Base-by-base conservation (phyloP, 2,329 filamentous ascomycete species). In the Aspergillus aculeatus region DNA sequence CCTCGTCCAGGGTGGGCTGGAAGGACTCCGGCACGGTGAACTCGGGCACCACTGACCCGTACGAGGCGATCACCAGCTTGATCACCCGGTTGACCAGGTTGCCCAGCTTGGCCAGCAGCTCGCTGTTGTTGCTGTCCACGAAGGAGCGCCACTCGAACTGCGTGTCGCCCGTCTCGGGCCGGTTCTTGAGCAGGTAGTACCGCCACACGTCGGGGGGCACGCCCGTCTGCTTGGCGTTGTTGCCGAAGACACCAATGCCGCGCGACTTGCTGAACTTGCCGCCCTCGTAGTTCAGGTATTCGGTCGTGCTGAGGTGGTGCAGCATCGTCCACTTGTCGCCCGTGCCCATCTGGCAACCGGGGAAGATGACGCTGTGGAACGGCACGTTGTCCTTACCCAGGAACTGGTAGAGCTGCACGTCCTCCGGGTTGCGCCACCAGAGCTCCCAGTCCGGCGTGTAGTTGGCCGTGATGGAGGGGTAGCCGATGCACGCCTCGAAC, bases 201-300 rank as follows among this genome's bases (percentile, higher is more conserved):
- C 93, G 84, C 91, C 92, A 97, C n/a, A 97, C 91, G 63, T 94
- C 91, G 0, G 92, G 82, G 16, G 89, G 85, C 19, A 97, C 84
- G 21, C 92, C 92, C 9, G 92, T 96, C 57, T 96, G 88, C 77
- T 90, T 89, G 50, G 91, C 93, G 69, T 90, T 92, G 78, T 91
- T 93, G 54, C 93, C 93, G 71, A 97, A 97, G 1, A 97, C 93
- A 69, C 93, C 93, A 41, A 97, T 85, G 32, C 90, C 90, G 68
- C 92, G 85, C 54, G 91, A 95, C 78, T 97, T 97, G 73, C 89
- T 93, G 80, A 97, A 97, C 75, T 97, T 97, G 66, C 91, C 91
- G 61, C 86, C 86, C 75, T 95, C 91, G 71, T 95, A 95, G 79
- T 94, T 93, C 65, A 95, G 82, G 69, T 95, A 93, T 73, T 97